phyloP scores from a whole-genome alignment of 805 yeast genomes.

The Saturnispora diversa region DNA sequence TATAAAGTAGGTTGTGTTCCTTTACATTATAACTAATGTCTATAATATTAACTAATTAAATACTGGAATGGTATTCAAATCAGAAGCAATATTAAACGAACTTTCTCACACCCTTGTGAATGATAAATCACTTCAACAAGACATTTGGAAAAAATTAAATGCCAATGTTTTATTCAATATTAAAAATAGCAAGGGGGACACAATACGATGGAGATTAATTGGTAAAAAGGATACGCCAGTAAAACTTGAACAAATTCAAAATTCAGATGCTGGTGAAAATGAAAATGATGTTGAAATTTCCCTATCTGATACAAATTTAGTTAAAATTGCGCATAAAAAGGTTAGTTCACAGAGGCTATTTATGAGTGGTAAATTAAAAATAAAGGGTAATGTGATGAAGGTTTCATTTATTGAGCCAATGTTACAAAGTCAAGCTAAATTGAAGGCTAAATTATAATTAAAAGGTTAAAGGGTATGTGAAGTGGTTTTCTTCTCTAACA shows the following conservation, averaged over 20 bases:
- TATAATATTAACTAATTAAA: too few species aligned
- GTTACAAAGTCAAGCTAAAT: slow-evolving; percentile 40
- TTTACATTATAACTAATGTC: too few species aligned
- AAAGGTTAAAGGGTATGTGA: too few species aligned
- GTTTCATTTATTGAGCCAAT: slow-evolving; percentile 69
- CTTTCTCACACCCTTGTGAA: neutral
- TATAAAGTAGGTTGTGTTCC: too few species aligned
- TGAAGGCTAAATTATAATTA: slow-evolving; percentile 36
- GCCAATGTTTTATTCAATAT: slow-evolving; percentile 2
- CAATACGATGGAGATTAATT: neutral
- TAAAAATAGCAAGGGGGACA: neutral
- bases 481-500: too few species aligned
- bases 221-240: slow-evolving; percentile 1
- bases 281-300: slow-evolving; percentile 6
- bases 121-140: neutral
- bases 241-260: neutral
- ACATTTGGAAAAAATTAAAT: slow-evolving; percentile 2
- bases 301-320: slow-evolving; percentile 56
- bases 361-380: slow-evolving; percentile 76
- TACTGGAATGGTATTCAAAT: too few species aligned
- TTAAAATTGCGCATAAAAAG: slow-evolving; percentile 65
- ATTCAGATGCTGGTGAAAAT: too few species aligned
- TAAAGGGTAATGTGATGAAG: slow-evolving; percentile 87
- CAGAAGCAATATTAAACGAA: neutral
- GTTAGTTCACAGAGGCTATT: slow-evolving; percentile 79